Percentiles rank a stretch among this genome's conserved stretches.
Evolutionary conservation across 2,329 filamentous ascomycete genomes (phyloP).

Genomic region (Blastomyces gilchristii): DNA sequence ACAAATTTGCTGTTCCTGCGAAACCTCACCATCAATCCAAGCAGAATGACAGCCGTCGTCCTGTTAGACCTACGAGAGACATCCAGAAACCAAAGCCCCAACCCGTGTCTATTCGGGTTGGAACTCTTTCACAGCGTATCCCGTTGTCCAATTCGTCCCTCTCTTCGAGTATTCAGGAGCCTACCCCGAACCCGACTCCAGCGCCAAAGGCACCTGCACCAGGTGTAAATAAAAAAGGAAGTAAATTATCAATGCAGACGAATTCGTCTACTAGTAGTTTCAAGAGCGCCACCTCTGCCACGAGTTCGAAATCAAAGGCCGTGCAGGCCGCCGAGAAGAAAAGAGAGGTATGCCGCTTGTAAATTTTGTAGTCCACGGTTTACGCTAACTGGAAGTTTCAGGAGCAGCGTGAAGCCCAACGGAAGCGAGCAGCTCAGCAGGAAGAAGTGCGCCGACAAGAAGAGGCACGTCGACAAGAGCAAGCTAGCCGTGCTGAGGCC

Average conservation of each 20-base stretch:
- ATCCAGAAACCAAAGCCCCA: constrained; percentile 38
- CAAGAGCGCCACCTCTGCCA: constrained; percentile 55
- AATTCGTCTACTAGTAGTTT: constrained; percentile 46
- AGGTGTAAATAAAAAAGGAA: constrained; percentile 52
- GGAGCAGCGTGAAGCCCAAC: constrained; percentile 69
- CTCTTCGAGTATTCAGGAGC: constrained; percentile 41
- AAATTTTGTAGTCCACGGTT: constrained; percentile 7
- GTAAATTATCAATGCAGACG: constrained; percentile 53
- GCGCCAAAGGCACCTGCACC: constrained; percentile 36
- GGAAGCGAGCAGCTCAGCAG: constrained; percentile 54
- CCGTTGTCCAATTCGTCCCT: constrained; percentile 43
- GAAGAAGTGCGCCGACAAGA: constrained; percentile 54
- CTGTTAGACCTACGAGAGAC: constrained; percentile 36
- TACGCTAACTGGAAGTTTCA: constrained; percentile 20
- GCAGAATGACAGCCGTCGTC: constrained; percentile 31
- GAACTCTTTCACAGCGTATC: constrained; percentile 39
- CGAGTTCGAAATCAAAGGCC: constrained; percentile 56
- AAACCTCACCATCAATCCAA: constrained; percentile 21
- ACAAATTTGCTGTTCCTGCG: constrained; percentile 22
- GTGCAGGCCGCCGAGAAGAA: constrained; percentile 67
- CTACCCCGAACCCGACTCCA: constrained; percentile 26
- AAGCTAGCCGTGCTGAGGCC: constrained; percentile 50
- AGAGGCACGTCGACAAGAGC: constrained; percentile 35
- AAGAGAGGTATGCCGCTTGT: constrained; percentile 48
- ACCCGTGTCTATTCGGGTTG: constrained; percentile 40